phyloP scores from a whole-genome alignment of 345 rosid species.

The Diplotaxis tenuifolia region DNA sequence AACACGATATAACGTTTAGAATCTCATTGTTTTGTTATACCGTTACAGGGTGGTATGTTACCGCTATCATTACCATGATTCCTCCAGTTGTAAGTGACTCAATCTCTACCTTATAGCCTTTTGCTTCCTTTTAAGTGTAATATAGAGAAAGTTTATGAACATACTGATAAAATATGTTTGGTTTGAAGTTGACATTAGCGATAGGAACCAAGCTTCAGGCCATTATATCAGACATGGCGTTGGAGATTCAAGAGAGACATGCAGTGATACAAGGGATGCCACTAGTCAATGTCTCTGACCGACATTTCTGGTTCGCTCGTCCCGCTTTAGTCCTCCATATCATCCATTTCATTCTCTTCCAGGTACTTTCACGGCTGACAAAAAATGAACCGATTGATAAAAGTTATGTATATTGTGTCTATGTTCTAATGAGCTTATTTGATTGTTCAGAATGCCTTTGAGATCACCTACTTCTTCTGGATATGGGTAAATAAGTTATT shows the following conservation, averaged over 20 bases:
- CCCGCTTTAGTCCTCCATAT: slow-evolving; percentile 72
- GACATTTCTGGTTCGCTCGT: slow-evolving; percentile 81
- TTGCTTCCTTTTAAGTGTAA: not conserved
- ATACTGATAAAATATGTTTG: not conserved
- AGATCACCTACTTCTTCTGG: slow-evolving; percentile 94
- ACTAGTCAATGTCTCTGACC: slow-evolving; percentile 80
- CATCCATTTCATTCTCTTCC: slow-evolving; percentile 88
- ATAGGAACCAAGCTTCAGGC: slow-evolving; percentile 93
- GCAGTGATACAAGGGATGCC: slow-evolving; percentile 97
- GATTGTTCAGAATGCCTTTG: slow-evolving; percentile 80
- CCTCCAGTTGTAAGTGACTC: slow-evolving; percentile 70
- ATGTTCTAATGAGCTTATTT: slow-evolving; percentile 20
- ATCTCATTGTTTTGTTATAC: not conserved
- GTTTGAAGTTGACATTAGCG: slow-evolving; percentile 67
- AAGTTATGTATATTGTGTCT: not conserved
- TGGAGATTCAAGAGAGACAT: slow-evolving; percentile 86
- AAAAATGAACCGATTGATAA: not conserved
- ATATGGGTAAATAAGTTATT: slow-evolving; percentile 56
- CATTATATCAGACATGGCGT: slow-evolving; percentile 77
- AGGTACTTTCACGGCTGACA: slow-evolving; percentile 44
- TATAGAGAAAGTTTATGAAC: not conserved
- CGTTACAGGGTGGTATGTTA: slow-evolving; percentile 68
- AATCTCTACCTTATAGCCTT: not conserved
- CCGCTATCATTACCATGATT: slow-evolving; percentile 55
- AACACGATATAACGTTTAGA: not conserved